Conservation (phyloP, 257 asterid species). For the Solanum virginianum region DNA sequence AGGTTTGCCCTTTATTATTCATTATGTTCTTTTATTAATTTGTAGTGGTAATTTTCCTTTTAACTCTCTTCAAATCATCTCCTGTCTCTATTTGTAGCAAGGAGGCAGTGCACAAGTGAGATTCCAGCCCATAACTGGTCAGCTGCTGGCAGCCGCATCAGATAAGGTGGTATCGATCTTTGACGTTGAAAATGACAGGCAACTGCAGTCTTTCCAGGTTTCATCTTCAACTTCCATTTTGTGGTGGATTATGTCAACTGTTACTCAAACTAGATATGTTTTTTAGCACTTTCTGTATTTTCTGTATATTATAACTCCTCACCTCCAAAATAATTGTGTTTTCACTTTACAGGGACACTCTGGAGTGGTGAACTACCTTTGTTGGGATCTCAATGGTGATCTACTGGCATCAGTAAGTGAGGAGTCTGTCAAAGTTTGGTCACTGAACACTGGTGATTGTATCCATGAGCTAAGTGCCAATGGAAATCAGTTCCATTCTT, state of each 20-base stretch:
- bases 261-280: background rate
- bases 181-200: slow-evolving; percentile 90
- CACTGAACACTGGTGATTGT: slow-evolving; percentile 68
- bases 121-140: slow-evolving; percentile 82
- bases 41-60: background rate
- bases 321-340: background rate
- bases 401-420: slow-evolving; percentile 87
- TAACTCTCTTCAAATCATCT: background rate
- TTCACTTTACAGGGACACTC: slow-evolving; percentile 47
- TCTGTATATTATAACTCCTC: background rate
- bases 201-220: slow-evolving; percentile 84
- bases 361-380: slow-evolving; percentile 71
- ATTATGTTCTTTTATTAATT: background rate
- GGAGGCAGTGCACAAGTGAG: slow-evolving; percentile 96
- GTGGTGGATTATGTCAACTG: background rate
- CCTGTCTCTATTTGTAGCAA: slow-evolving; percentile 40
- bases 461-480: slow-evolving; percentile 73
- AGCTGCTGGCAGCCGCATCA: slow-evolving; percentile 87
- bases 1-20: slow-evolving; percentile 27
- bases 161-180: slow-evolving; percentile 73
- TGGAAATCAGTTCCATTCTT: slow-evolving; percentile 76
- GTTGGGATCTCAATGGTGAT: slow-evolving; percentile 91
- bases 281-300: background rate
- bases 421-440: slow-evolving; percentile 94
- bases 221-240: background rate